A percentile compares a stretch with the other conserved stretches of the same genome.
phyloP scores from a whole-genome alignment of 257 asterid species.

The Mentha longifolia region DNA sequence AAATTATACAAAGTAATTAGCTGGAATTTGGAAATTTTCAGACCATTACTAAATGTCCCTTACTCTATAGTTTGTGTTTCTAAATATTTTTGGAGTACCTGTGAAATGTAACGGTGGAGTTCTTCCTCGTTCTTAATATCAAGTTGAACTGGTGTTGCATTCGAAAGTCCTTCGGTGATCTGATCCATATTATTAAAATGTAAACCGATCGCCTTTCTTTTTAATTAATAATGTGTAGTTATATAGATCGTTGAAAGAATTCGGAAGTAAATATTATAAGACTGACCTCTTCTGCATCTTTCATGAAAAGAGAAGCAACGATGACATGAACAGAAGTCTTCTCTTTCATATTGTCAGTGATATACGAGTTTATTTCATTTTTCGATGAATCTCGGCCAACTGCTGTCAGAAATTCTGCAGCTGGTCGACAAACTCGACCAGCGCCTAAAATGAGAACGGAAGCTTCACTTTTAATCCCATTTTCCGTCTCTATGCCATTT shows the following conservation, averaged over 20 bases:
- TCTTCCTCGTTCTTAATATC: conserved; percentile 59
- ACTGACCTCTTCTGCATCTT: conserved; percentile 95
- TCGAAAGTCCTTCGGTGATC: conserved; percentile 72
- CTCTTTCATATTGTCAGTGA: conserved; percentile 50
- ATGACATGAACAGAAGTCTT: conserved; percentile 58
- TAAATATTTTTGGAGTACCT: conserved; percentile 48
- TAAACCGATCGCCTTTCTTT: neutral
- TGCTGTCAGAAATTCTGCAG: conserved; percentile 82
- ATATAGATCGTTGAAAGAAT: neutral
- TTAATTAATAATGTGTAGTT: neutral
- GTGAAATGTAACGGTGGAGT: conserved; percentile 53
- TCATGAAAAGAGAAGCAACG: conserved; percentile 85
- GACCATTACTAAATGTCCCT: neutral
- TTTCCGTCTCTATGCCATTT: conserved; percentile 42
- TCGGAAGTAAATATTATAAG: neutral
- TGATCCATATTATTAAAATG: conserved; percentile 42
- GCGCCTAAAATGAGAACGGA: conserved; percentile 87
- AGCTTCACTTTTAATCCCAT: conserved; percentile 45
- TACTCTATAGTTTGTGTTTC: neutral
- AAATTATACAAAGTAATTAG: neutral
- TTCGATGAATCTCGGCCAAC: conserved; percentile 53
- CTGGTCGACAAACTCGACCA: conserved; percentile 97
- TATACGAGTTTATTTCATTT: conserved; percentile 50
- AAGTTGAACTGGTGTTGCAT: conserved; percentile 82
- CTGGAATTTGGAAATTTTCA: neutral